A percentile compares a stretch with the other conserved stretches of the same genome.
These are phyloP conservation scores for Fusarium tanahbumbuense DNA, from an alignment of 2,329 filamentous ascomycete genomes.

Conservation along the genomic window DNA sequence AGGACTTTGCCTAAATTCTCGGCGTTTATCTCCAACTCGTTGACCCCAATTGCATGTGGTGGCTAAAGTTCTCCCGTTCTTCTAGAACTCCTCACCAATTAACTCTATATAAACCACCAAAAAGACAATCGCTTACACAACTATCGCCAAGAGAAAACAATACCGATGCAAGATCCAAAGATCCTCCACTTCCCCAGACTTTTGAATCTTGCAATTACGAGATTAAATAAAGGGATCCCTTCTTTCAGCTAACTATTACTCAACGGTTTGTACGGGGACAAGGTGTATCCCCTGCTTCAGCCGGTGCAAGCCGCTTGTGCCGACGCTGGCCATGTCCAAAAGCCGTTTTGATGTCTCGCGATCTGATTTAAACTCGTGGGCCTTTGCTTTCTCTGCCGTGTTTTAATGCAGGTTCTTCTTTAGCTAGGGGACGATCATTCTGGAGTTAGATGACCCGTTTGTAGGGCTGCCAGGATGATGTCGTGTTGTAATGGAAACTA, in stretches of 20 bases:
- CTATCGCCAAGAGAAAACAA: slow-evolving; percentile 2
- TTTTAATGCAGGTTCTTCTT: background rate
- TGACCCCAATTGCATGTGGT: slow-evolving; percentile 1
- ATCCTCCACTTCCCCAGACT: slow-evolving; percentile 36
- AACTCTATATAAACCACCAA: background rate
- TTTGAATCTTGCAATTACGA: slow-evolving; percentile 24
- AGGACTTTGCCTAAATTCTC: background rate
- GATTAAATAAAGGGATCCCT: slow-evolving; percentile 15
- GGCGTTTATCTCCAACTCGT: slow-evolving; percentile 6
- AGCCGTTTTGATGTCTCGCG: background rate
- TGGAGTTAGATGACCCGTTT: slow-evolving; percentile 11
- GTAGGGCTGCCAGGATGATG: slow-evolving; percentile 14
- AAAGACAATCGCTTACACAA: background rate
- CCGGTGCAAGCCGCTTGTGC: slow-evolving; percentile 29
- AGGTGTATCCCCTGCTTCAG: slow-evolving; percentile 26
- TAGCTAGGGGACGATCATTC: background rate
- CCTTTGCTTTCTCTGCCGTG: slow-evolving; percentile 1
- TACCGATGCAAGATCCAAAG: background rate
- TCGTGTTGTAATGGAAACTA: background rate
- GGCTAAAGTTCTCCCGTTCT: slow-evolving; percentile 2
- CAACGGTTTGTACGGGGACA: slow-evolving; percentile 20
- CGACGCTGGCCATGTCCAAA: slow-evolving; percentile 1
- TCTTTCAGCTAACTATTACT: slow-evolving; percentile 26
- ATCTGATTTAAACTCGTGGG: slow-evolving; percentile 27
- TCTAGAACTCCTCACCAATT: slow-evolving; percentile 13